Base-by-base conservation (phyloP, 2,329 filamentous ascomycete species). In the Diaporthe citrichinensis region DNA sequence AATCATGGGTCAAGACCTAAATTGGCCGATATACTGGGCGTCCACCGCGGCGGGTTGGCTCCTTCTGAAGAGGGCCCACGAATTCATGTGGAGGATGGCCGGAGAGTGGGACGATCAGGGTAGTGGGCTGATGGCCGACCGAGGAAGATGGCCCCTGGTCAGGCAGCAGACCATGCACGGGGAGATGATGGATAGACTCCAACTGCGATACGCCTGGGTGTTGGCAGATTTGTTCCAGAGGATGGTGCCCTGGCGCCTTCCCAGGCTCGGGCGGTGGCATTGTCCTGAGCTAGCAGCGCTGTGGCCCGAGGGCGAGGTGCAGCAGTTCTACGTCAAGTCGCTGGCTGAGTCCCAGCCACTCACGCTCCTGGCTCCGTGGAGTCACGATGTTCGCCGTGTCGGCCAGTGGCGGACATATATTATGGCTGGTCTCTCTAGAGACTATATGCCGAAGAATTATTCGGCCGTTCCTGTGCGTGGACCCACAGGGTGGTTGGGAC, bases 101-200 rank as follows among this genome's bases (percentile, higher is more conserved):
- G 2, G 14, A 15, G 28, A 12, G 3, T 57, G 55, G 28, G 25
- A 34, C 15, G 25, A 9, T 3, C 1, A 34, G 7, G 15, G 5
- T 28, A 2, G 3, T 17, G 6, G 0, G 17, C 14, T 31, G 28
- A 6, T 23, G 10, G 2, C 1, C 1, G 3, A 34, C 17, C 25
- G 7, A 9, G 0, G 6, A 8, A 6, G 55, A 57, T 1, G 28
- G 17, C 28, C 5, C 28, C 51, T 1, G 8, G 5, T 10, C 14
- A 15, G n/a, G 14, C 25, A 17, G 51, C 15, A 31, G 28, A 25
- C 9, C 2, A 57, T 34, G 15, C 0, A 1, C 55, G 8, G 7
- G 28, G 55, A 10, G 28, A 23, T 34, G 6, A 20, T 34, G 15
- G 1, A 57, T 15, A 57, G 15, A 7, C 8, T 23, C 10, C 23